Evolutionary conservation across 2,329 filamentous ascomycete genomes (phyloP), one percentile per base, ranked within the genome.

Genomic region (Raffaelea ambrosiae): DNA sequence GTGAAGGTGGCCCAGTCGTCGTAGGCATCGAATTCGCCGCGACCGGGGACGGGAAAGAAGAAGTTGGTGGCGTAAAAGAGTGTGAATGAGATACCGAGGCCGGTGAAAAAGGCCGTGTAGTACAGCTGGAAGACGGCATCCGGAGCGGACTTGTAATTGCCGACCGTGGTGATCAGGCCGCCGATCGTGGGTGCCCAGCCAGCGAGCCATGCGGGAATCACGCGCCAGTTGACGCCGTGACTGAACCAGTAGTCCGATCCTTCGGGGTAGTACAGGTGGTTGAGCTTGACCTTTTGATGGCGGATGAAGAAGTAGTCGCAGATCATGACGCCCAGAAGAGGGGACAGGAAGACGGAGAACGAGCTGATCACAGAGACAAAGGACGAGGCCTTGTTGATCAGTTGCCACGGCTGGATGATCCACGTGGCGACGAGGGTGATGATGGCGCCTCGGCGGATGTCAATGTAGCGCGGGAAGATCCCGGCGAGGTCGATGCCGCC

Each of bases 401-500:
- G 62, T 48, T 76, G 61, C 75, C 74, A 79, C 0, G 74, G 75
- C 50, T 69, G 70, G 35, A 69, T 63, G 0, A 64, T 63, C 31
- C 72, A 67, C 11, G 64, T 66, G 7, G 75, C 59, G 3, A 73
- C 53, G 0, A 69, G 63, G 4, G 66, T 69, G 38, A 79, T 61
- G 50, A 73, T 72, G 3, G 67, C 67, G 1, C 77, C 77, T 2
- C 77, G 69, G 5, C 74, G 63, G 49, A 79, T 79, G 57, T 76
- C 77, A 59, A 81, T 69, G 51, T 71, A 78, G 38, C 63, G 66
- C 0, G 75, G 74, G 49, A 70, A 70, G 0, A 78, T 58, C 1
- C 69, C 72, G 0, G 75, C 68, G 43, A 79, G 61, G 54, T 80
- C 77, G 65, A 80, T 77, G 7, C 76, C 76, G 3, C 67, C 66